Base-by-base conservation (phyloP, 768 basidiomycete genomes). In the Boletus subcaerulescens region DNA sequence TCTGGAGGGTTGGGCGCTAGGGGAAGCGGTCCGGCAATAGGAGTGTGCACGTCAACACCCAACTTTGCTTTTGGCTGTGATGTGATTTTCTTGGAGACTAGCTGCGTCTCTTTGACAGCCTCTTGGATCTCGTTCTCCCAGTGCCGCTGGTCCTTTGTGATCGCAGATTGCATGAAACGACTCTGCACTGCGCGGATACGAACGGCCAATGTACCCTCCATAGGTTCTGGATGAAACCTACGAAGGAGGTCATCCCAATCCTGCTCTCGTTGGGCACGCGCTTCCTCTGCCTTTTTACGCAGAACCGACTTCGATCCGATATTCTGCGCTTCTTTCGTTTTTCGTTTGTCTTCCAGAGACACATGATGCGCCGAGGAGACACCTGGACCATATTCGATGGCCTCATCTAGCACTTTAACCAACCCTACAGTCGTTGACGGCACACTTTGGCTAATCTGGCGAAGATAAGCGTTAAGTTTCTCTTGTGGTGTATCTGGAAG, bases 41-140 rank as follows among this genome's bases (percentile, higher is more conserved):
- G 45, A 39, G 17, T n/a, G 52, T 53, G 50, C 24, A 35, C 26
- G 5, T 50, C 52, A 18, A 40, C 18, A 41, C 39, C 29, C 15
- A 53, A 49, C 39, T 49, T 56, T 17, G 65, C 50, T 51, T 63
- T 66, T 24, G 68, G 64, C 29, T 73, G 67, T 54, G 76, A 76
- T 31, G 79, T 63, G 14, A 75, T 65, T 56, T 79, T 79, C 49
- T 74, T 77, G 11, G 78, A 71, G 1, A 76, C 77, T 44, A 82
- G 66, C 42, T 77, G 75, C 2, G 81, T 79, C 59, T 87, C 85
- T 50, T 73, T 77, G 22, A 89, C 68, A 9, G 84, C 83, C 17
- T 77, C 72, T 32, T 60, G 59, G 39, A 91, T 79, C 63, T 86
- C 83, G 26, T 67, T 73, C 66, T 86, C 84, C 89, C 89, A 91